Conservation (phyloP, 2,329 filamentous ascomycete genomes). For the Ascochyta pisi region DNA sequence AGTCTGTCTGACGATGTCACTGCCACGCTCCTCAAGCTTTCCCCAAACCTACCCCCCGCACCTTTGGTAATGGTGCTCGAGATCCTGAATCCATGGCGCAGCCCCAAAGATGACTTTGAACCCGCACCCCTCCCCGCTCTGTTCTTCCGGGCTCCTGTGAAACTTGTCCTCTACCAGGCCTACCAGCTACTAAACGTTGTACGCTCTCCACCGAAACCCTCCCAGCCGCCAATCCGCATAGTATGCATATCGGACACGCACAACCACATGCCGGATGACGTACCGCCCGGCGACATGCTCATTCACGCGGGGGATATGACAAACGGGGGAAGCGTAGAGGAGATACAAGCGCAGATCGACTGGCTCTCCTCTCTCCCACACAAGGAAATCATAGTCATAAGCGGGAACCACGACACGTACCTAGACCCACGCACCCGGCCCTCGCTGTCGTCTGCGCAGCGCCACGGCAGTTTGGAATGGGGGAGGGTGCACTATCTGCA, state of each 20-base stretch:
- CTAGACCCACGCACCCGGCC: conserved; percentile 72
- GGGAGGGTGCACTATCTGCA: conserved; percentile 77
- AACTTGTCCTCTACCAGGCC: conserved; percentile 66
- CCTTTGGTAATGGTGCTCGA: conserved; percentile 39
- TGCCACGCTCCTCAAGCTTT: neutral
- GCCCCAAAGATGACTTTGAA: conserved; percentile 48
- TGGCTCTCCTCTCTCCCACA: conserved; percentile 81
- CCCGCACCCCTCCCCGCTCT: conserved; percentile 64
- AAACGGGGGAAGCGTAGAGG: conserved; percentile 71
- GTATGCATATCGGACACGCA: conserved; percentile 95
- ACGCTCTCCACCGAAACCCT: conserved; percentile 68
- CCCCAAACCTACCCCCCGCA: neutral
- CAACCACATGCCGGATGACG: conserved; percentile 62
- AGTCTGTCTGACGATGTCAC: neutral
- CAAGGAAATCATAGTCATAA: conserved; percentile 78
- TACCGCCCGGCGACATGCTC: conserved; percentile 82
- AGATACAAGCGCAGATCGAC: conserved; percentile 83
- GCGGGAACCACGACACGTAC: conserved; percentile 89
- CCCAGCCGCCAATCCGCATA: conserved; percentile 69
- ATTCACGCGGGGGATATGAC: conserved; percentile 90
- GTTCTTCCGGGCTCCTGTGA: conserved; percentile 71
- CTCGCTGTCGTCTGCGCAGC: conserved; percentile 59
- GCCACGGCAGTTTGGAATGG: conserved; percentile 66
- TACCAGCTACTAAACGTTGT: conserved; percentile 72
- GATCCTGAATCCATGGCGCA: conserved; percentile 35